A percentile compares a stretch with the other conserved stretches of the same genome.
Conservation (phyloP, 306 rosid species). For the Sicyos edulis region DNA sequence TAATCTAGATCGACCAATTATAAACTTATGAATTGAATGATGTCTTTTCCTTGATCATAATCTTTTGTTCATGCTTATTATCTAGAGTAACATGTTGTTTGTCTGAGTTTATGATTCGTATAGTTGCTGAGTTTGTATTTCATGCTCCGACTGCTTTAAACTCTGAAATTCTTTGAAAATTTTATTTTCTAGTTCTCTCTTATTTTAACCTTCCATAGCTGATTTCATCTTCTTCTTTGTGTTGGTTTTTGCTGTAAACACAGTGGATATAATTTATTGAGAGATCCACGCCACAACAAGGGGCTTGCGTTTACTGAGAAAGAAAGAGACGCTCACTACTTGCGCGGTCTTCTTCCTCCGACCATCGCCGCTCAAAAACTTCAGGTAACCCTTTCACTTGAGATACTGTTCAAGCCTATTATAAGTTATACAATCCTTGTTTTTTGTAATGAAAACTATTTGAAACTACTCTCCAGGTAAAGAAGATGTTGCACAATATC, state of each 20-base stretch:
- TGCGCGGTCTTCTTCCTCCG: conserved; percentile 95
- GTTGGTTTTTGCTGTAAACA: background rate
- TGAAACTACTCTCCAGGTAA: conserved; percentile 47
- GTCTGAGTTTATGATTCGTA: background rate
- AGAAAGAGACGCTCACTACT: conserved; percentile 91
- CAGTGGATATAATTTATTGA: conserved; percentile 78
- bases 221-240: background rate
- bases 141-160: background rate
- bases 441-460: background rate
- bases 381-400: conserved; percentile 53
- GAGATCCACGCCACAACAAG: conserved; percentile 89
- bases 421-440: background rate
- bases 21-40: background rate
- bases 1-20: background rate
- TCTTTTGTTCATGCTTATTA: background rate
- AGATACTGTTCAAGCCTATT: background rate
- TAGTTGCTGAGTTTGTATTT: background rate
- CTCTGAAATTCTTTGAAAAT: background rate
- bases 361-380: conserved; percentile 56
- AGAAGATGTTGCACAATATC: conserved; percentile 61
- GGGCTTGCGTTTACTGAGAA: conserved; percentile 84
- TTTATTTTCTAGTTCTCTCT: background rate
- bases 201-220: background rate
- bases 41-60: conserved; percentile 1
- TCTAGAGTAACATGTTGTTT: background rate